Base-by-base conservation (phyloP, 2,329 filamentous ascomycete species). In the Pezicula rhizophila region DNA sequence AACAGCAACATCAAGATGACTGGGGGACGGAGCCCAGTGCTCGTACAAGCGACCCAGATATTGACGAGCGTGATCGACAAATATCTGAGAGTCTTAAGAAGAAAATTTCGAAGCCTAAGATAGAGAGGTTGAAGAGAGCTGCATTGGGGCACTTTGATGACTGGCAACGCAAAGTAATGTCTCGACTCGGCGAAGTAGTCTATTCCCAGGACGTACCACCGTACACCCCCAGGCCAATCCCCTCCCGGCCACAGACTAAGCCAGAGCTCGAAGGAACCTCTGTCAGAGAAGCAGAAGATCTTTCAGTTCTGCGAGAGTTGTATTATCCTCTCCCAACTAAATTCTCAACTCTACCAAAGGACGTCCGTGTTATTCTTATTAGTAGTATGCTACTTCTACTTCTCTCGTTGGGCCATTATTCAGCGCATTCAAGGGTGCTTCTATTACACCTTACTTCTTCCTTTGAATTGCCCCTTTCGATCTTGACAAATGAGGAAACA, bases 101-200 rank as follows among this genome's bases (percentile, higher is more conserved):
- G 31, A 54, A 47, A 10, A 34, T 53, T 17, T 57, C 57, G 2
- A 57, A 48, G 2, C 52, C 51, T 7, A 59, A 61, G 20, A 37
- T 63, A 10, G 44, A 55, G 17, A 53, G 58, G 33, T 62, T 78
- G 53, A 78, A 72, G 61, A 71, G 68, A 43, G 79, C 79, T 5
- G 80, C 86, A 1, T 65, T 93, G 11, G 70, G 75, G 39, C 79
- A 87, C 60, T 88, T 91, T 59, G 82, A 89, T 53, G 78, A 82
- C n/a, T 96, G 90, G 91, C 75, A 82, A 50, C 76, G 80, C 23
- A 76, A 80, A 28, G 82, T 92, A 1, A 72, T 90, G n/a, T 69
- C 75, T 15, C 79, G 84, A 40, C 73, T 95, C 1, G 82, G 81
- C 42, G 85, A 92, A 57, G 78, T 89, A 3, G 68, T 83, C 11